Evolutionary conservation across 2,329 filamentous ascomycete genomes (phyloP).

Genomic region (Colletotrichum siamense): DNA sequence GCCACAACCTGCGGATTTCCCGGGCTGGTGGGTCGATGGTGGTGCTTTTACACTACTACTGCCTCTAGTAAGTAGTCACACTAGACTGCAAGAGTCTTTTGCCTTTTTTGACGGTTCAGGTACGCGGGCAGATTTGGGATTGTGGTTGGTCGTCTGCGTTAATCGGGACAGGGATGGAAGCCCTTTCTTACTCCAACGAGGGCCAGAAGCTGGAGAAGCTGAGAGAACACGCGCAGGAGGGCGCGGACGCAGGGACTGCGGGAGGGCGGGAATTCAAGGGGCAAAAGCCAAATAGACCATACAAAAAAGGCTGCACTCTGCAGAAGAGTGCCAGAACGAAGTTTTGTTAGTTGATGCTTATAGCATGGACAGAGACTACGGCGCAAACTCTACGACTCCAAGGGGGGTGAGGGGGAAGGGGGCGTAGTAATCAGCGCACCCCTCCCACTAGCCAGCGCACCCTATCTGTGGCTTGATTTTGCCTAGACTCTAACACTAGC

Average conservation of each 20-base stretch:
- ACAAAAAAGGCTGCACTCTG: neutral
- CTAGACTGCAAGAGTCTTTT: neutral
- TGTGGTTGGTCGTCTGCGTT: neutral
- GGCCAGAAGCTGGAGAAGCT: neutral
- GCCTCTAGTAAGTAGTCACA: neutral
- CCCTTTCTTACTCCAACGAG: neutral
- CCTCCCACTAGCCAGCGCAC: no score
- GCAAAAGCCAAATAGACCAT: neutral
- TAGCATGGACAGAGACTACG: neutral
- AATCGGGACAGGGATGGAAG: neutral
- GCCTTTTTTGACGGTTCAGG: neutral
- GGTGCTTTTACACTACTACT: neutral
- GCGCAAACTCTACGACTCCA: neutral
- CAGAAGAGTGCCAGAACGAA: neutral
- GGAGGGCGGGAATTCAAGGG: neutral
- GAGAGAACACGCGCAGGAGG: neutral
- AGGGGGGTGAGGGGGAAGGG: neutral
- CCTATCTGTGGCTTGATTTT: no score
- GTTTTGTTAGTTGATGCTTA: neutral
- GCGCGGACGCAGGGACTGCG: neutral
- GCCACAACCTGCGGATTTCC: neutral
- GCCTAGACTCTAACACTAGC: no score
- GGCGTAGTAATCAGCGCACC: no score
- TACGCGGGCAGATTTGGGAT: neutral
- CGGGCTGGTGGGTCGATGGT: neutral